phyloP scores from a whole-genome alignment of 768 basidiomycete genomes.

The Saitozyma podzolica region DNA sequence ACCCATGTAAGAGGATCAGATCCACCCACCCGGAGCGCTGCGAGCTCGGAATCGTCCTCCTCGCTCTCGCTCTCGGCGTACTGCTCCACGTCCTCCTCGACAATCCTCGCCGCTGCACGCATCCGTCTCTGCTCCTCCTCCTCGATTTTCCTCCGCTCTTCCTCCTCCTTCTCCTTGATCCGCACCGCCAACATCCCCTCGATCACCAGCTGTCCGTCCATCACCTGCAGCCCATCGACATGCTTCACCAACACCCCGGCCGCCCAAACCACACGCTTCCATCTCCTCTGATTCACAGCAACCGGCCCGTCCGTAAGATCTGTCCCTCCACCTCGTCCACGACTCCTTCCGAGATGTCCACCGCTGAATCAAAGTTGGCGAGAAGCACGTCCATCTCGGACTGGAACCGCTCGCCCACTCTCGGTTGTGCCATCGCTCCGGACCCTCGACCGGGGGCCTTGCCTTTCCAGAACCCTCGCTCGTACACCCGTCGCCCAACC shows the following conservation, averaged over 20 bases:
- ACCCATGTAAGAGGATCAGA: conserved; percentile 13
- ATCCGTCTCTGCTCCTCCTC: conserved; percentile 69
- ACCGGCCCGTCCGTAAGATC: conserved; percentile 51
- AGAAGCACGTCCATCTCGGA: conserved; percentile 79
- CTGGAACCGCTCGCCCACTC: conserved; percentile 39
- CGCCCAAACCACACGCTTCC: conserved; percentile 72
- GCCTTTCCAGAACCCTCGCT: conserved; percentile 91
- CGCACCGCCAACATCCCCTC: conserved; percentile 59
- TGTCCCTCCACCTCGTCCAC: conserved; percentile 69
- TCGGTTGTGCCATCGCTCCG: conserved; percentile 12
- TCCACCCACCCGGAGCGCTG: conserved; percentile 16
- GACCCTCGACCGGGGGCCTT: conserved; percentile 32
- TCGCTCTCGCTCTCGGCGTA: conserved; percentile 9
- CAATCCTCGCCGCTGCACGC: conserved; percentile 25
- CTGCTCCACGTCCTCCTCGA: conserved; percentile 37
- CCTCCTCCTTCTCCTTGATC: conserved; percentile 65
- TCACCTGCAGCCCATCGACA: conserved; percentile 73
- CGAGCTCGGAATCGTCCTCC: conserved; percentile 17
- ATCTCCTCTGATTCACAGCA: conserved; percentile 61
- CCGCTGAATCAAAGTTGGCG: conserved; percentile 57
- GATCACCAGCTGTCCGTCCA: conserved; percentile 39
- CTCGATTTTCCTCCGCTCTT: conserved; percentile 65
- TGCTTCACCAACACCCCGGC: conserved; percentile 66
- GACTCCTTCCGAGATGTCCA: conserved; percentile 65
- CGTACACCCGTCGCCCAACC: conserved; percentile 85